These are phyloP conservation scores for Acer yangbiense DNA, from an alignment of 345 rosid genomes.

Conservation along the genomic window DNA sequence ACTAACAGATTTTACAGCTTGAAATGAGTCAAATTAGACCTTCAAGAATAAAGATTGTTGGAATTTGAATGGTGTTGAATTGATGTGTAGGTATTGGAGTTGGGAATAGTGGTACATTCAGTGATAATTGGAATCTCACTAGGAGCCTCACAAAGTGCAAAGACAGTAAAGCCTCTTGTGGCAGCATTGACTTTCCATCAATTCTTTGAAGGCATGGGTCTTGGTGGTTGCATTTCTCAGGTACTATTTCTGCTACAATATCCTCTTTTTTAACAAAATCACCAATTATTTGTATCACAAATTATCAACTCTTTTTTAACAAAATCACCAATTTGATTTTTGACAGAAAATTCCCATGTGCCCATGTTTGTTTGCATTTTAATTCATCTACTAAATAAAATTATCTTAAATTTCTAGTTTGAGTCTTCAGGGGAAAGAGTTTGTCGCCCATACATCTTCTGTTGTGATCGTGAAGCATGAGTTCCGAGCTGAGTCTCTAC, in stretches of 20 bases:
- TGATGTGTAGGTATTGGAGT: slow-evolving; percentile 50
- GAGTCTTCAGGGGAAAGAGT: no score
- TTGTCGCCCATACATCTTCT: no score
- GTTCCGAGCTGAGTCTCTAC: no score
- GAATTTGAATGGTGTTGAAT: background rate
- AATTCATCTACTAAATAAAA: no score
- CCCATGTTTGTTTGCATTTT: no score
- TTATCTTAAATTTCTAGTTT: no score
- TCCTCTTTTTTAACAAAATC: no score
- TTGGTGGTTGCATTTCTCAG: slow-evolving; percentile 71
- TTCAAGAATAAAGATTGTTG: background rate
- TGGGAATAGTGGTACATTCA: slow-evolving; percentile 73
- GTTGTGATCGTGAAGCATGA: no score
- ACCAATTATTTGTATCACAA: no score
- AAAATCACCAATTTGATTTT: no score
- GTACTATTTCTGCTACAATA: slow-evolving; percentile 20
- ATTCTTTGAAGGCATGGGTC: slow-evolving; percentile 80
- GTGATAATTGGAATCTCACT: slow-evolving; percentile 64
- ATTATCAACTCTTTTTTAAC: no score
- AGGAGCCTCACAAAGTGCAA: slow-evolving; percentile 54
- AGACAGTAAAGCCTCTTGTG: slow-evolving; percentile 62
- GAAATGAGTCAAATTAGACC: background rate
- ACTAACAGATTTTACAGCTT: background rate
- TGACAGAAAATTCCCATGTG: no score
- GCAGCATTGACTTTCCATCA: slow-evolving; percentile 73